These are phyloP conservation scores for Rhizopogon sp. DNA, from an alignment of 768 basidiomycete genomes.

Conservation along the genomic window DNA sequence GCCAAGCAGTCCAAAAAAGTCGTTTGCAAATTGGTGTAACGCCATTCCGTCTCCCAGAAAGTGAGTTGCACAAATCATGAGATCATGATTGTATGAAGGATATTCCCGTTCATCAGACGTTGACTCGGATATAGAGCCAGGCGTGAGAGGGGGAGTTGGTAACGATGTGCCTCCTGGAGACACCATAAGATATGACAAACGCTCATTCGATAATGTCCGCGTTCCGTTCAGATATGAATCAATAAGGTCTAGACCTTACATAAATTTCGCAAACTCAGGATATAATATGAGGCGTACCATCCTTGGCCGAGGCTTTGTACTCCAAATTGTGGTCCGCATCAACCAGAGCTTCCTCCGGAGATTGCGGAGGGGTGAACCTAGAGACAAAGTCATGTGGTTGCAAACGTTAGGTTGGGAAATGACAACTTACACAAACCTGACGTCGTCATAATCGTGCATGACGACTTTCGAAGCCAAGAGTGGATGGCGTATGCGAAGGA, in stretches of 20 bases:
- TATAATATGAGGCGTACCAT: conserved; percentile 35
- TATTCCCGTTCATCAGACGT: conserved; percentile 7
- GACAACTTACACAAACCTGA: conserved; percentile 57
- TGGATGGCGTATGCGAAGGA: conserved; percentile 66
- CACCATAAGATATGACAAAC: conserved; percentile 64
- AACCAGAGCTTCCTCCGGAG: conserved; percentile 38
- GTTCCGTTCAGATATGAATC: conserved; percentile 73
- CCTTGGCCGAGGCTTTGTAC: conserved; percentile 46
- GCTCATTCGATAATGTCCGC: conserved; percentile 61
- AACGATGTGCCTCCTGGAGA: conserved; percentile 22
- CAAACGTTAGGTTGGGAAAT: background rate
- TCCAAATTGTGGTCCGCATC: conserved; percentile 46
- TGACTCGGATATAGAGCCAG: conserved; percentile 12
- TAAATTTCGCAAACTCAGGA: background rate
- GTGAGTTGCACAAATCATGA: conserved; percentile 74
- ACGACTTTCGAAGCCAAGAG: conserved; percentile 59
- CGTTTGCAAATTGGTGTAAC: conserved; percentile 75
- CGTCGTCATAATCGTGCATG: conserved; percentile 59
- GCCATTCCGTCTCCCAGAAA: conserved; percentile 88
- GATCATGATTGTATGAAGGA: conserved; percentile 40
- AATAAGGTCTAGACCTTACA: conserved; percentile 43
- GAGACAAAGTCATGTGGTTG: background rate
- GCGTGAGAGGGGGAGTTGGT: conserved; percentile 30
- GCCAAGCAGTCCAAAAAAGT: conserved; percentile 66
- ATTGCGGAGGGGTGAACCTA: conserved; percentile 44